These are phyloP conservation scores for Rhododendron molle DNA, from an alignment of 148 eudicot species.

Conservation along the genomic window DNA sequence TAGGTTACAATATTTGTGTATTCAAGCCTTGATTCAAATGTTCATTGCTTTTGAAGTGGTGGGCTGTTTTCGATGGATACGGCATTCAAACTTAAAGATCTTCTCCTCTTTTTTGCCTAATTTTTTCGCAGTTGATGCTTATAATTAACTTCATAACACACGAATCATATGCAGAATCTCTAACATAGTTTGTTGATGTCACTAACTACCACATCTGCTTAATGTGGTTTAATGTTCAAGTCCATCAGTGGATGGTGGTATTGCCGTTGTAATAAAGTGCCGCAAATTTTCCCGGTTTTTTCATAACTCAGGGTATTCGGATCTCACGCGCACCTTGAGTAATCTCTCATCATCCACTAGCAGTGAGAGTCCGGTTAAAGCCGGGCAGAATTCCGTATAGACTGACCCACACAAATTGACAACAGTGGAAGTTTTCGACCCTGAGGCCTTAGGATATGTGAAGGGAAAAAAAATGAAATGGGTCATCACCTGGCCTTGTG, in stretches of 20 bases:
- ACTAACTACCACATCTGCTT: background rate
- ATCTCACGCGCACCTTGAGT: too few species aligned
- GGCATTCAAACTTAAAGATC: background rate
- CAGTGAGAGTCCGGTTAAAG: background rate
- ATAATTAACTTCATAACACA: background rate
- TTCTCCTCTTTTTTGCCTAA: background rate
- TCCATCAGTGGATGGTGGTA: background rate
- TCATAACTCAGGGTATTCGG: background rate
- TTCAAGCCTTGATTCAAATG: background rate
- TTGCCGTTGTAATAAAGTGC: too few species aligned
- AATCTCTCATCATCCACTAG: background rate
- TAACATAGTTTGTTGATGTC: background rate
- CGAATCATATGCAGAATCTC: background rate
- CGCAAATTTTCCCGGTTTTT: background rate
- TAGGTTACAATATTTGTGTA: background rate
- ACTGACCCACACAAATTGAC: background rate
- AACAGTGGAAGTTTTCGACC: background rate
- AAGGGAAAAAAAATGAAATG: too few species aligned
- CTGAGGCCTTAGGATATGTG: background rate
- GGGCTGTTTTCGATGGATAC: background rate
- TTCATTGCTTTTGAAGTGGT: background rate
- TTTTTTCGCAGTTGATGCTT: background rate
- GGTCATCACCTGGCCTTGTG: slow-evolving; percentile 1
- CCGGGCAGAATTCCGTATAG: background rate
- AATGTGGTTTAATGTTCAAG: background rate